phyloP scores from a whole-genome alignment of 495 filamentous ascomycete species.

The Penicillium riverlandense region DNA sequence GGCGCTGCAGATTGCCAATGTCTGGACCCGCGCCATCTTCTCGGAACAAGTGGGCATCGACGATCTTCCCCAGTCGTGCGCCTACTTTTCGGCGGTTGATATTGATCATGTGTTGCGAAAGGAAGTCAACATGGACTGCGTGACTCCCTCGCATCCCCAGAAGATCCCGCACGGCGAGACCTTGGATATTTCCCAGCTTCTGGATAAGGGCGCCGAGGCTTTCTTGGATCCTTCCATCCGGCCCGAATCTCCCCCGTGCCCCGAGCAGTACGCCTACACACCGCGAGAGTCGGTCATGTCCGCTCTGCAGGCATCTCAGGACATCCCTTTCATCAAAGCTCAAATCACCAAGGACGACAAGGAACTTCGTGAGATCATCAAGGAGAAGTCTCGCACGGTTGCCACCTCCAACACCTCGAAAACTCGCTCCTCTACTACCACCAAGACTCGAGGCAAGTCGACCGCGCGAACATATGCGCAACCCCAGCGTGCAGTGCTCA shows the following conservation, averaged over 20 bases:
- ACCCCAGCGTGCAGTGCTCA: constrained; percentile 40
- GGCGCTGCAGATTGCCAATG: constrained; percentile 87
- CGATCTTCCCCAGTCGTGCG: constrained; percentile 87
- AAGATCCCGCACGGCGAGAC: constrained; percentile 81
- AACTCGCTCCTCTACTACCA: constrained; percentile 8
- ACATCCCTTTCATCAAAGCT: constrained; percentile 65
- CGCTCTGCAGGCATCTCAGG: constrained; percentile 43
- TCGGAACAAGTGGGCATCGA: constrained; percentile 92
- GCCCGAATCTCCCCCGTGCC: constrained; percentile 44
- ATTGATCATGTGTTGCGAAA: constrained; percentile 91
- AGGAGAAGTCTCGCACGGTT: constrained; percentile 33
- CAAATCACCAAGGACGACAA: constrained; percentile 73
- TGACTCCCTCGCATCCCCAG: constrained; percentile 77
- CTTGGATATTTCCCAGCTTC: constrained; percentile 67
- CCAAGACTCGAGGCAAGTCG: constrained; percentile 17
- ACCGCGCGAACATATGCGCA: constrained; percentile 16
- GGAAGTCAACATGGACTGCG: constrained; percentile 95
- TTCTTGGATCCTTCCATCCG: constrained; percentile 56
- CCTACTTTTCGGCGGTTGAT: constrained; percentile 92
- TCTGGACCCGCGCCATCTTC: constrained; percentile 98
- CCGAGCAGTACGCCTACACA: constrained; percentile 56
- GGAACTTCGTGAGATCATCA: constrained; percentile 68
- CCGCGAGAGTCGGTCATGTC: constrained; percentile 76
- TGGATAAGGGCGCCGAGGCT: constrained; percentile 58
- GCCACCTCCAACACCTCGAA: constrained; percentile 7